Conservation (phyloP, 2,329 filamentous ascomycete species). For the Fusarium protoensiforme region DNA sequence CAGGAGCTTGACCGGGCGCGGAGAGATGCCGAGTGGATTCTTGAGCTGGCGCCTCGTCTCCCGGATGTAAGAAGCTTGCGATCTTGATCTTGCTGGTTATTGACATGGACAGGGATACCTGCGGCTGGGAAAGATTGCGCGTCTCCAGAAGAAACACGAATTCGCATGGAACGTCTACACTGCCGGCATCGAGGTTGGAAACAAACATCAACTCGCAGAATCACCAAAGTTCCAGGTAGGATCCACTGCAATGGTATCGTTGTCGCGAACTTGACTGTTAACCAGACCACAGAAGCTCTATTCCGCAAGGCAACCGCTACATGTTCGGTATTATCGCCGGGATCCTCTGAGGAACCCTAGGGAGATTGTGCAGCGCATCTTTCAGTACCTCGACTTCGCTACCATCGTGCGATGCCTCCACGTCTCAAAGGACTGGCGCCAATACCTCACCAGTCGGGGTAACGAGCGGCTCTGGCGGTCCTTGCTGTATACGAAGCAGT, state of each 20-base stretch:
- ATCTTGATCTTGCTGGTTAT: neutral
- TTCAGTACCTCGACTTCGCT: slow-evolving; percentile 48
- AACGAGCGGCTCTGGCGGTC: slow-evolving; percentile 47
- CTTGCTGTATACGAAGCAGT: slow-evolving; percentile 43
- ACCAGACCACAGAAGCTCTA: slow-evolving; percentile 47
- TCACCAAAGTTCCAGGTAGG: slow-evolving; percentile 50
- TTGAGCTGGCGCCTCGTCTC: slow-evolving; percentile 54
- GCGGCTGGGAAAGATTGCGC: slow-evolving; percentile 53
- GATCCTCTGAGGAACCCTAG: slow-evolving; percentile 51
- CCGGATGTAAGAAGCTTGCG: slow-evolving; percentile 48
- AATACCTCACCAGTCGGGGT: slow-evolving; percentile 42
- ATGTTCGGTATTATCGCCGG: slow-evolving; percentile 46
- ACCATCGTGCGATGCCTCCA: slow-evolving; percentile 47
- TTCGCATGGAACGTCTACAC: slow-evolving; percentile 55
- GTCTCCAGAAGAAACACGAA: slow-evolving; percentile 50
- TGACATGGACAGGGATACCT: slow-evolving; percentile 52
- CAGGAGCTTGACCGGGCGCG: slow-evolving; percentile 51
- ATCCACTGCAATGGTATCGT: neutral
- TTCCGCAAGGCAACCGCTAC: slow-evolving; percentile 48
- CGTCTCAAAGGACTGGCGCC: slow-evolving; percentile 49
- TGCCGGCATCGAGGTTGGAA: slow-evolving; percentile 51
- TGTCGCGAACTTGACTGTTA: neutral
- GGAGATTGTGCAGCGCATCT: slow-evolving; percentile 51
- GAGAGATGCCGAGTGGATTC: slow-evolving; percentile 55
- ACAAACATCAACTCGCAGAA: slow-evolving; percentile 38